phyloP scores from a whole-genome alignment of 1,284 basidiomycete species.

The Cutaneotrichosporon arboriforme region DNA sequence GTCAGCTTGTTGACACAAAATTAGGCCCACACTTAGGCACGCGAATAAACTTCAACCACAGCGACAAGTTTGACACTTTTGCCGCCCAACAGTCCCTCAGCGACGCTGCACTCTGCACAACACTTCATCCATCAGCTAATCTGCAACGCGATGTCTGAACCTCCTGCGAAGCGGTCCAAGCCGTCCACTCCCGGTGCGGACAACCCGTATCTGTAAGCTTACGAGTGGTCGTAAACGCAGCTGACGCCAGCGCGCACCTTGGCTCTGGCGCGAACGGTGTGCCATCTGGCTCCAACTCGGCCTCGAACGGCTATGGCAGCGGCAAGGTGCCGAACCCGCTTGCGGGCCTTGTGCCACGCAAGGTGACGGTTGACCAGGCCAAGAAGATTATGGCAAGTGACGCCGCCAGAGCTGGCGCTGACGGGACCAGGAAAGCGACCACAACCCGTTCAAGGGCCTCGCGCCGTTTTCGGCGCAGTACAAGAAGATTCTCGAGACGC shows the following conservation, averaged over 20 bases:
- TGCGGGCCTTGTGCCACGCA: constrained; percentile 70
- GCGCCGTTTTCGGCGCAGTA: constrained; percentile 71
- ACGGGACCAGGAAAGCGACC: constrained; percentile 61
- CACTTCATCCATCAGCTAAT: background rate
- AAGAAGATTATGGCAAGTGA: constrained; percentile 65
- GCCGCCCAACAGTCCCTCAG: background rate
- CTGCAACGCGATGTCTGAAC: constrained; percentile 24
- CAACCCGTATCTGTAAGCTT: constrained; percentile 41
- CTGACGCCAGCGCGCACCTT: constrained; percentile 28
- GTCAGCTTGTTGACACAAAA: background rate
- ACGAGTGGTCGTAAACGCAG: background rate
- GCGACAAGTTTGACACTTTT: background rate
- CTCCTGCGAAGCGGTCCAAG: constrained; percentile 42
- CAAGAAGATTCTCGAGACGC: constrained; percentile 74
- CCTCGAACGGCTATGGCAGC: constrained; percentile 5
- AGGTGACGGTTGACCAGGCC: constrained; percentile 67
- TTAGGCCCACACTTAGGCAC: background rate
- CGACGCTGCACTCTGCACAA: background rate
- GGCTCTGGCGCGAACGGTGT: constrained; percentile 12
- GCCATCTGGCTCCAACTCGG: constrained; percentile 3
- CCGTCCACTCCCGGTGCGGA: constrained; percentile 21
- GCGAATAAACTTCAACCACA: background rate
- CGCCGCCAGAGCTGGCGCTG: too few species aligned
- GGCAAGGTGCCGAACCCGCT: constrained; percentile 53
- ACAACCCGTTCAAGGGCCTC: constrained; percentile 81